Base-by-base conservation (phyloP, 805 yeast genomes). In the Metschnikowia drakensbergensis region DNA sequence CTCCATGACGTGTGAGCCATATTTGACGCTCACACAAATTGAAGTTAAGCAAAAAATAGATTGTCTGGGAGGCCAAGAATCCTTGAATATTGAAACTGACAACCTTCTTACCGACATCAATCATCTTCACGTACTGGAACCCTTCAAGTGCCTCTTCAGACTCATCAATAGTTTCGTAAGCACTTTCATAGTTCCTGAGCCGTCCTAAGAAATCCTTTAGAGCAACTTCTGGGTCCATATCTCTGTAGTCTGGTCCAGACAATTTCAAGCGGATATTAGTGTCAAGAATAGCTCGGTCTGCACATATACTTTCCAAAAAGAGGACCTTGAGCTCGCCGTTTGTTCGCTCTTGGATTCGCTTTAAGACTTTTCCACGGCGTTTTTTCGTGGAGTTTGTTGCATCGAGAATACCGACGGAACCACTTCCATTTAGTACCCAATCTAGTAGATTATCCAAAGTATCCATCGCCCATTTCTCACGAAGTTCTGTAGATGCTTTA, bases 381-480 rank as follows among this genome's bases (percentile, higher is more conserved):
- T 64, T 63, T 53, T 76, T 83, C 2, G 91, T 86, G 3, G 88
- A 81, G 61, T 86, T 86, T 1, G 95, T 86, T 1, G 94, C 94
- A 67, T 86, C 95, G 63, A 86, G 86, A 7, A 92, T 88, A 2
- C 97, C 99, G 6, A 92, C 97, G 5, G 91, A 83, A 2, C 98
- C 98, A 30, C 83, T 81, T 0, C 89, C 95, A 10, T 80, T 76
- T 42, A 90, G 64, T 4, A 94, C 77, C 66, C 88, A 91, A 57
- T 91, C 92, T 32, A 92, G 71, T 47, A 92, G 68, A 59, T 85
- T 86, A 51, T 89, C 92, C 49, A 92, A 70, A 0, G 99, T 92
- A 54, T 92, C 96, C 82, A 86, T 83, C 0, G 99, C 99, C 98
- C 98, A 94, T 64, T 86, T 80, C 60, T 92, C 97, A 52, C 98